Base-by-base conservation (phyloP, 2,329 filamentous ascomycete species). In the Fusarium chuoi region DNA sequence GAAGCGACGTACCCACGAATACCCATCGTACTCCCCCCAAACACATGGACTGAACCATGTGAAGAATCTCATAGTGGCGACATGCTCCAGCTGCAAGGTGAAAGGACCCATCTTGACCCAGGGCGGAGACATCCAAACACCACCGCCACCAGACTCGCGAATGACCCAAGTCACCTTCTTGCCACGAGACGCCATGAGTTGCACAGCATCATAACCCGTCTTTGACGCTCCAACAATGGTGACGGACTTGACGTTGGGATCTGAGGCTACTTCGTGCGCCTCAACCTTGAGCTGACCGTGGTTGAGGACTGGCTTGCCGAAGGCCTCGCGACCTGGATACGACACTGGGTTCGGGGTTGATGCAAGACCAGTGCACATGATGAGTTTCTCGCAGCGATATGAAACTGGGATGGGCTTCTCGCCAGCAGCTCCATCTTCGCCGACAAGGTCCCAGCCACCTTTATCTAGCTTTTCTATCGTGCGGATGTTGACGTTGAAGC, bases 351-450 rank as follows among this genome's bases (percentile, higher is more conserved):
- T 38, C 1, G 49, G 49, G 5, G 49, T 54, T 0, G 49, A 54
- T 2, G 49, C 49, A 38, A 54, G 49, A 0, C 49, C 49, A 14
- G 49, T 54, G 9, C 49, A 54, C 33, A 54, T 54, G 9, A 54
- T 54, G 2, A 54, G 49, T 5, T 54, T 54, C 0, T 38, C 49
- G 18, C 49, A 54, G 18, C 49, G 18, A 17, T 38, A 54, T 17
- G 24, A 17, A 9, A 54, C 10, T 0, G 11, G 24, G 5, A 28
- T 0, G 3, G 10, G 18, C 17, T 38, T 26, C 13, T 35, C n/a
- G 15, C 9, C 12, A 7, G 12, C 9, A 3, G 13, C 6, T 11
- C 0, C 4, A 2, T 38, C 24, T 3, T 28, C 33, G 3, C 49
- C 33, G 1, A 26, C 3, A 6, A 54, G 49, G 4, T 28, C 49